Evolutionary conservation across 352 stramenopile species (phyloP), one percentile per base, ranked within the genome.

Genomic region (Phytophthora vignae): DNA sequence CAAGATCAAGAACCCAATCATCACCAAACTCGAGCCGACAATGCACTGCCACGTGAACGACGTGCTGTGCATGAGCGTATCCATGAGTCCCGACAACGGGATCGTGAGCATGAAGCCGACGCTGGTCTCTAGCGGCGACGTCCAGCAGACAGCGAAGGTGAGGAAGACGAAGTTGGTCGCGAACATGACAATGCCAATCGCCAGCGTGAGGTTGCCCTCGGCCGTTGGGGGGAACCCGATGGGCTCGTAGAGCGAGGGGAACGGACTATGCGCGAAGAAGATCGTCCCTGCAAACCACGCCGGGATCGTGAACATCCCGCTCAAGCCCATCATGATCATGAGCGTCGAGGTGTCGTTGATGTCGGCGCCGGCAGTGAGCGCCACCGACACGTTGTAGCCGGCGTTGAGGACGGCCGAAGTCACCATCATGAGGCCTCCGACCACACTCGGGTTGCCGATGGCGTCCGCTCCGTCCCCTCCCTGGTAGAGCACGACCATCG

Each of bases 71-170:
- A 90, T 55, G 15, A 79, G 31, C 10, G 69, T 78, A 62, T 87
- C 82, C 36, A 85, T 60, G 12, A 83, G 14, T 0, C 73, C 82
- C 4, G 82, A 82, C 33, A 90, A 65, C 19, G 82, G 82, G 42
- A 87, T 87, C 48, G 79, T 90, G 64, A 90, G 73, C 82, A 90
- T 87, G 61, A 82, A 87, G 0, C 75, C 78, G 46, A 87, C 82
- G 55, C 74, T 82, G 8, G 82, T 87, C 63, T 90, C 82, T 12
- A 90, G 58, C 11, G 82, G 82, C 15, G 82, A 85, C 31, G 82
- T 88, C 82, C 77, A 87, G 55, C 65, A 77, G 19, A 90, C 60
- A 21, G 79, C 81, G 25, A 90, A 62, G 2, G 78, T 77, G 58
- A 86, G 67, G 22, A 71, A 72, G 15, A 85, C 54, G 55, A 83